Evolutionary conservation across 2,329 filamentous ascomycete species (phyloP).

Genomic region (Zymoseptoria tritici): DNA sequence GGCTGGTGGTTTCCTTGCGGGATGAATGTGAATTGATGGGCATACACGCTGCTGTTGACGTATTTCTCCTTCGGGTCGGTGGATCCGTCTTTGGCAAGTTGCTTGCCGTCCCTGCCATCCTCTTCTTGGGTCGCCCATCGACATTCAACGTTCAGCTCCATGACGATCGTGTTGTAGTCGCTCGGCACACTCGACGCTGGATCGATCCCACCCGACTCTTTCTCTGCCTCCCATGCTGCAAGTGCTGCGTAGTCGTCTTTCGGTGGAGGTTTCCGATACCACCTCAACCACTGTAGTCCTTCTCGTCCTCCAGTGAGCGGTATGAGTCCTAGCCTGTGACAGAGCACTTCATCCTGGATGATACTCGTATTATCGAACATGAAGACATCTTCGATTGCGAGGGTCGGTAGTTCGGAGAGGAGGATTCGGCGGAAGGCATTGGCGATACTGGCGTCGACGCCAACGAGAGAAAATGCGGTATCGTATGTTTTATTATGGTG

Average conservation of each 20-base stretch:
- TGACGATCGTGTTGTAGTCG: slow-evolving; percentile 81
- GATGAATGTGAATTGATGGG: slow-evolving; percentile 58
- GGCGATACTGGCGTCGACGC: slow-evolving; percentile 84
- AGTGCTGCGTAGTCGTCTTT: slow-evolving; percentile 48
- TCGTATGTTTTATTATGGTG: slow-evolving; percentile 74
- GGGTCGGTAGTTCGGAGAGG: slow-evolving; percentile 85
- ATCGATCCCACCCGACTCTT: slow-evolving; percentile 38
- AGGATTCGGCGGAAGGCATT: slow-evolving; percentile 97
- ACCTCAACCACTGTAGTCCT: slow-evolving; percentile 74
- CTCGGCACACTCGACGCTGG: slow-evolving; percentile 41
- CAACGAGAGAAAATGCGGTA: slow-evolving; percentile 82
- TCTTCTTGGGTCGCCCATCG: slow-evolving; percentile 55
- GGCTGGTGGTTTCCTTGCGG: slow-evolving; percentile 64
- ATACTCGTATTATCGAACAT: slow-evolving; percentile 96
- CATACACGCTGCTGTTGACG: slow-evolving; percentile 63
- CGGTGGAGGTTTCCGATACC: slow-evolving; percentile 63
- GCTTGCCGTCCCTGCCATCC: slow-evolving; percentile 39
- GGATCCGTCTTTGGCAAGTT: slow-evolving; percentile 58
- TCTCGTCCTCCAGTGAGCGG: slow-evolving; percentile 74
- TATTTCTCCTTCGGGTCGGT: slow-evolving; percentile 79
- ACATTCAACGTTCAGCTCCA: slow-evolving; percentile 72
- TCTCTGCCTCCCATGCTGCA: slow-evolving; percentile 31
- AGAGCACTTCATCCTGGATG: slow-evolving; percentile 94
- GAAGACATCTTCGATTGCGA: slow-evolving; percentile 91
- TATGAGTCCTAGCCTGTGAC: slow-evolving; percentile 81